Conservation (phyloP, 306 rosid genomes). For the Lathyrus sativus region DNA sequence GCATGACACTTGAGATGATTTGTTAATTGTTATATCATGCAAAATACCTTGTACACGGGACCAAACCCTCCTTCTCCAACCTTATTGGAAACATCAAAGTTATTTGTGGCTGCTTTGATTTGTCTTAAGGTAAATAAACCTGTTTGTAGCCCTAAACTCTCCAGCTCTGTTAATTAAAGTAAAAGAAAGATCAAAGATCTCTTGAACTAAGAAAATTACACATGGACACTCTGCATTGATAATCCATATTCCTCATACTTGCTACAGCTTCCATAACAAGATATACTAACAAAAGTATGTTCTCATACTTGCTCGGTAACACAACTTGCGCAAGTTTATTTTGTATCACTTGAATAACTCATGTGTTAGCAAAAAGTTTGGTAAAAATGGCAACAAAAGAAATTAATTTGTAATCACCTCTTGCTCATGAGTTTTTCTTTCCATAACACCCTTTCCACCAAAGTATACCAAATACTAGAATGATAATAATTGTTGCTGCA, state of each 20-base stretch:
- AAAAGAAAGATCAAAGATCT: background rate
- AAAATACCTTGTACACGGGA: constrained; percentile 60
- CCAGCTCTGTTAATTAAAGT: constrained; percentile 43
- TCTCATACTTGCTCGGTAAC: background rate
- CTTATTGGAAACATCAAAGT: constrained; percentile 57
- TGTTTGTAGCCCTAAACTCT: constrained; percentile 42
- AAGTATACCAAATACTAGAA: constrained; percentile 34
- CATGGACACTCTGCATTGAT: background rate
- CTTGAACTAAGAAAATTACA: background rate
- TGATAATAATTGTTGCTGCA: constrained; percentile 33
- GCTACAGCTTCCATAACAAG: background rate
- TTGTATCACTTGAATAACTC: background rate
- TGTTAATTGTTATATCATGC: background rate
- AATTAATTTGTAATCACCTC: constrained; percentile 34
- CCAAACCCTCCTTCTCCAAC: constrained; percentile 83
- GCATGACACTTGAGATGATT: background rate
- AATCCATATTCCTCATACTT: background rate
- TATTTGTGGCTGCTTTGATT: constrained; percentile 58
- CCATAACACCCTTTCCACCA: constrained; percentile 43
- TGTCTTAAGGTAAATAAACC: constrained; percentile 51
- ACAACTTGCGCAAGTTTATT: background rate
- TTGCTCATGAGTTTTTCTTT: constrained; percentile 20
- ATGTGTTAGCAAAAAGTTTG: background rate
- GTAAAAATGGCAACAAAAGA: background rate
- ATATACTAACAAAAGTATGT: background rate